These are phyloP conservation scores for Allium cepa DNA, from an alignment of 106 monocot species.

Conservation along the genomic window DNA sequence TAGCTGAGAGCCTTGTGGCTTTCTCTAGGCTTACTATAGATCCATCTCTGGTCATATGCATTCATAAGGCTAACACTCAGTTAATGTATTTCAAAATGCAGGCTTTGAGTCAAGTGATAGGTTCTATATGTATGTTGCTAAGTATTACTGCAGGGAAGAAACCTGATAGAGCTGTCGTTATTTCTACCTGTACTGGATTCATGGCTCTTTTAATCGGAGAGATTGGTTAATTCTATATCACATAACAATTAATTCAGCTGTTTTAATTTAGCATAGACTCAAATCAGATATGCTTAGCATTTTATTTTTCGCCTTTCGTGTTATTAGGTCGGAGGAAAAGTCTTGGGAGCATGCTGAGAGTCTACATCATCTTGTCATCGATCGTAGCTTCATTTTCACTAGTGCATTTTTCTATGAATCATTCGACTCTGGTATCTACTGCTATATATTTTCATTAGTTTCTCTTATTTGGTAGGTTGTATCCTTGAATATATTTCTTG, in stretches of 20 bases:
- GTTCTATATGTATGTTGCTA: slow-evolving; percentile 3
- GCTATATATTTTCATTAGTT: not conserved
- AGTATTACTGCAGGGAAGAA: not conserved
- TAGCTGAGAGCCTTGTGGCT: too few relatives aligned
- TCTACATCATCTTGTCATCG: slow-evolving; percentile 4
- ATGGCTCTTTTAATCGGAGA: slow-evolving; percentile 10
- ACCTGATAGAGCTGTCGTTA: not conserved
- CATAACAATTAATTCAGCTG: not conserved
- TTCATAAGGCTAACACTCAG: not conserved
- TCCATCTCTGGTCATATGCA: too few relatives aligned
- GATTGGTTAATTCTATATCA: not conserved
- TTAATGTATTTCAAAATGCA: not conserved
- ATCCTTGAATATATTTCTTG: not conserved
- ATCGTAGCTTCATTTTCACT: slow-evolving; percentile 8
- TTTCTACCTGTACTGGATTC: slow-evolving; percentile 8
- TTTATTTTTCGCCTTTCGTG: not conserved
- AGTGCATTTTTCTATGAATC: not conserved
- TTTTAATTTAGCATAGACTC: not conserved
- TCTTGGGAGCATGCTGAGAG: slow-evolving; percentile 1
- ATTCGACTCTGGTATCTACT: not conserved
- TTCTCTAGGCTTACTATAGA: too few relatives aligned
- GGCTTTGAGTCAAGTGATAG: slow-evolving; percentile 5
- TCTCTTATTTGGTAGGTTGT: too few relatives aligned
- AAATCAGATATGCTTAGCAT: too few relatives aligned
- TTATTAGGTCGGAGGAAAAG: slow-evolving; percentile 5